Conservation (phyloP, 2,329 filamentous ascomycete genomes). For the Penicillium sp. region DNA sequence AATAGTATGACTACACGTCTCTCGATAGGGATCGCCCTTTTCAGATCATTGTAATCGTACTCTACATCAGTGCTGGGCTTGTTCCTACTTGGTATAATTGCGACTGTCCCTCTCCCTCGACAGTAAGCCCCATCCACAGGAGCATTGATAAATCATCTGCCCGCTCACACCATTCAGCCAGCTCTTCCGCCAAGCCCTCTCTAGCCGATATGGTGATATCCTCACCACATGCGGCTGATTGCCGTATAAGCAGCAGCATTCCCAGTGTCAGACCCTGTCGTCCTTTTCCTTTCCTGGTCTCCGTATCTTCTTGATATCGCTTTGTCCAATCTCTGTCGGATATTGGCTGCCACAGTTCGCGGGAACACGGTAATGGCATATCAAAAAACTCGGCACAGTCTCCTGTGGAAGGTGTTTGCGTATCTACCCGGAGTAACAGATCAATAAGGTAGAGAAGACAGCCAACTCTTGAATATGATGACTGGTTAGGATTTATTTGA, state of each 20-base stretch:
- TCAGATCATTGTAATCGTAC: too few relatives aligned
- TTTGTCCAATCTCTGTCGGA: slow-evolving; percentile 2
- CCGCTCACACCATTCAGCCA: slow-evolving; percentile 6
- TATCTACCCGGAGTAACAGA: slow-evolving; percentile 1
- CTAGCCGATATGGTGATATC: neutral
- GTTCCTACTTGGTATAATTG: neutral
- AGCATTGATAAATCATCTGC: slow-evolving; percentile 6
- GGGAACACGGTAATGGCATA: slow-evolving; percentile 1
- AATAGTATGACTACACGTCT: too few relatives aligned
- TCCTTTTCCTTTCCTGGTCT: neutral
- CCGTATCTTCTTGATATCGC: neutral
- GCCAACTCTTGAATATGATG: neutral
- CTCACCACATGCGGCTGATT: neutral
- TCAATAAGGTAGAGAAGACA: slow-evolving; percentile 6
- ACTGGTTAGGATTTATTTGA: neutral
- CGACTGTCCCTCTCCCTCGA: slow-evolving; percentile 3
- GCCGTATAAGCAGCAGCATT: neutral
- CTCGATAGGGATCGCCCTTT: too few relatives aligned
- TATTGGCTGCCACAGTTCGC: slow-evolving; percentile 2
- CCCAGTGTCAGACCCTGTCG: neutral
- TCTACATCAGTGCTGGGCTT: too few relatives aligned
- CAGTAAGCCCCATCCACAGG: slow-evolving; percentile 1
- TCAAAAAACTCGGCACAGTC: slow-evolving; percentile 1
- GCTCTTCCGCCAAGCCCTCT: neutral
- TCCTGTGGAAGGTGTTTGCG: slow-evolving; percentile 1